Conservation (phyloP, 345 rosid genomes). For the Iberis pinnata region DNA sequence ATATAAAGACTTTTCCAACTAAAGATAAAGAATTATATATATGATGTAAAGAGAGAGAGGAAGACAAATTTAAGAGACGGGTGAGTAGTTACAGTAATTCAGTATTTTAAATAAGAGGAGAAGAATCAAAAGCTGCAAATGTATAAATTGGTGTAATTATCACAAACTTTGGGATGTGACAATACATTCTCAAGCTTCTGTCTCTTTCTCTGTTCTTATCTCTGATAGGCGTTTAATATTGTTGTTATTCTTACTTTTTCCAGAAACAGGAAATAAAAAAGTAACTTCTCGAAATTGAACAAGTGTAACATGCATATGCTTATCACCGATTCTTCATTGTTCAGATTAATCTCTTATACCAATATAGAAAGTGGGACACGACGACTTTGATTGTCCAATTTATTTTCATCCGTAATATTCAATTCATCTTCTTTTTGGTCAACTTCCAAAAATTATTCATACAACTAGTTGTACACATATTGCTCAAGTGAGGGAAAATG, state of each 20-base stretch:
- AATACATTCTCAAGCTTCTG: constrained; percentile 35
- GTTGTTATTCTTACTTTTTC: constrained; percentile 3
- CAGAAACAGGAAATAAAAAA: not conserved
- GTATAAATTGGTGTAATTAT: constrained; percentile 39
- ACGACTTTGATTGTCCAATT: constrained; percentile 15
- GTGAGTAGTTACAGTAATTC: constrained; percentile 16
- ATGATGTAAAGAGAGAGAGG: not conserved
- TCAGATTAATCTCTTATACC: constrained; percentile 28
- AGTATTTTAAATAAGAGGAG: constrained; percentile 22
- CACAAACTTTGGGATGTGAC: constrained; percentile 55
- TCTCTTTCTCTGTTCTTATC: constrained; percentile 24
- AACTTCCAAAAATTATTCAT: no score
- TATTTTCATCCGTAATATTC: no score
- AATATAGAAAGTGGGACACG: constrained; percentile 30
- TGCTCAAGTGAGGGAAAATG: no score
- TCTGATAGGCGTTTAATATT: constrained; percentile 18
- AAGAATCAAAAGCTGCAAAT: constrained; percentile 22
- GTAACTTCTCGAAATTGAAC: constrained; percentile 1
- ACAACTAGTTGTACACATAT: no score
- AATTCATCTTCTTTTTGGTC: no score
- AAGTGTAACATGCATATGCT: constrained; percentile 18
- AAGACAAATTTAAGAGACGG: not conserved
- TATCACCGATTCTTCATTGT: constrained; percentile 12
- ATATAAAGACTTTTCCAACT: no score
- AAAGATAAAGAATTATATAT: no score